These are phyloP conservation scores for Tuber aestivum DNA, from an alignment of 495 filamentous ascomycete species.

Conservation along the genomic window DNA sequence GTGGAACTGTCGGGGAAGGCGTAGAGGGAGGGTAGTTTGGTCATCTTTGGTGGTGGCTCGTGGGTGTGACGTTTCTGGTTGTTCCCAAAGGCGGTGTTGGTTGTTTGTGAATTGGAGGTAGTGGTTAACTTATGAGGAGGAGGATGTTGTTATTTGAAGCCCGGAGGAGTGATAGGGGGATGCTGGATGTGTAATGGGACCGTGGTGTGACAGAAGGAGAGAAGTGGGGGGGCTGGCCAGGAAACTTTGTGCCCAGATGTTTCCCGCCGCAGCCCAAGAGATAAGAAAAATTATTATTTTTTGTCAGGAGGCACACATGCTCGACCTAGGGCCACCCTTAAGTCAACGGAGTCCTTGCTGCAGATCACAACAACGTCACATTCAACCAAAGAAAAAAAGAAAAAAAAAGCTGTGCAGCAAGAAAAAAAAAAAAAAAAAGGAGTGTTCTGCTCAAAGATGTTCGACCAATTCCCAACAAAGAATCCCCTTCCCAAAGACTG, in stretches of 20 bases:
- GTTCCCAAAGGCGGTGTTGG: neutral
- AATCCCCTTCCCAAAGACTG: neutral
- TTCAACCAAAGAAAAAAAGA: neutral
- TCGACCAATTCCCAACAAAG: neutral
- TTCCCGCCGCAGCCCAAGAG: neutral
- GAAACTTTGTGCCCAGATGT: neutral
- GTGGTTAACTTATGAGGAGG: neutral
- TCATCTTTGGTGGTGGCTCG: neutral
- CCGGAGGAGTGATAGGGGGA: neutral
- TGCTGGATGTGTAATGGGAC: neutral
- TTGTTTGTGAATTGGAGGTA: neutral
- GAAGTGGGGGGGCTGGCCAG: neutral
- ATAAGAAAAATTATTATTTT: neutral
- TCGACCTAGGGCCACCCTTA: neutral
- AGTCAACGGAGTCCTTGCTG: neutral
- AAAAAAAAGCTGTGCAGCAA: neutral
- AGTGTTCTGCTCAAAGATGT: neutral
- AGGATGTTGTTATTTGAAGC: neutral
- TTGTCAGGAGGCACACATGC: conserved; percentile 1
- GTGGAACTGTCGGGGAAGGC: conserved; percentile 62
- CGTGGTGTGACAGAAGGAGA: neutral
- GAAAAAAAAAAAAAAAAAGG: neutral
- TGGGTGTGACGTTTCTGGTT: neutral
- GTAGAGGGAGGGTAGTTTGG: conserved; percentile 76
- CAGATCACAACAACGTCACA: conserved; percentile 1